Evolutionary conservation across 768 basidiomycete species (phyloP), one percentile per base, ranked within the genome.

Genomic region (Lenzites betulinus): DNA sequence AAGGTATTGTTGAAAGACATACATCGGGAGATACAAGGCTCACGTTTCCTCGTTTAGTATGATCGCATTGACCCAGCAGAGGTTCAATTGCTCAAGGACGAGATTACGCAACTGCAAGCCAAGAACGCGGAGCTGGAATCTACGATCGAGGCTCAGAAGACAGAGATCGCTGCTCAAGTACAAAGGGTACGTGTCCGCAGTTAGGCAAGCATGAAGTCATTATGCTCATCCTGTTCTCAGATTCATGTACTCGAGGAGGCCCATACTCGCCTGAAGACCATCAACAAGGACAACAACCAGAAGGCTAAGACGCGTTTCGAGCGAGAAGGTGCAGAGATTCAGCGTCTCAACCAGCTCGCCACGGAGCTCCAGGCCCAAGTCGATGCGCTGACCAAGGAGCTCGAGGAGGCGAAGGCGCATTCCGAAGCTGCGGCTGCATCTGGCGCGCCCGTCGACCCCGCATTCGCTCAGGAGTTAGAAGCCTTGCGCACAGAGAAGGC

Each of bases 1-100:
- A 95, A 95, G 81, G 91, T 90, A 61, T 22, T 39, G 73, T 6
- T 36, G n/a, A n/a, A n/a, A 11, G 12, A 15, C 18, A 36, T 2
- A 15, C 36, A 25, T 47, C 30, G 4, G 30, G 11, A 33, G 11
- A 11, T 5, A 33, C 11, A 33, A 33, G 30, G 30, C 30, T 33
- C 30, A 33, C 30, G 30, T 33, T 33, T 33, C 30, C 30, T 33
- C 30, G 30, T 11, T 5, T 33, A 92, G 90, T 93, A 93, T 68
- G 92, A 95, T 66, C 90, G 93, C 46, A 88, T 92, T 65, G 93
- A 94, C 70, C 92, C 93, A 18, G 85, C 88, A 2, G 93, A 95
- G 67, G 78, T 94, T 38, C 90, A 93, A 67, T 79, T 82, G 7
- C 79, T 95, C 54, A 90, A 87, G 72, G 88, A 89, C 23, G 87